Conservation (phyloP, 352 stramenopile genomes). For the Phytophthora sp. region DNA sequence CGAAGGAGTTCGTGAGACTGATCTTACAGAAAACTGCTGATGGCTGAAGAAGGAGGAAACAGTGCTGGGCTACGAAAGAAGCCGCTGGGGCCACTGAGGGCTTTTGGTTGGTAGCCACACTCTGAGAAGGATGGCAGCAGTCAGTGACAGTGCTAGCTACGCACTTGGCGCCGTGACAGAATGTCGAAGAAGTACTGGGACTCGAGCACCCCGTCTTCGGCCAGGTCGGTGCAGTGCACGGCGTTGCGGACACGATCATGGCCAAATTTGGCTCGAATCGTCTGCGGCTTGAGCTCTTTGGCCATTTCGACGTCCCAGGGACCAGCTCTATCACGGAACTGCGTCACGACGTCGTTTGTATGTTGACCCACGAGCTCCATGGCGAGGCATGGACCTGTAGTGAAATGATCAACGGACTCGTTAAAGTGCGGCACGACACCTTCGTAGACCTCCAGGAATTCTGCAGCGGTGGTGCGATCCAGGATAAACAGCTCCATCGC, state of each 20-base stretch:
- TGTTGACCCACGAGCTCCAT: constrained; percentile 86
- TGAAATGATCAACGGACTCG: constrained; percentile 91
- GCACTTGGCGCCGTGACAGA: constrained; percentile 72
- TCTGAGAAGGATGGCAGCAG: too few species aligned
- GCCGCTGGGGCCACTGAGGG: too few species aligned
- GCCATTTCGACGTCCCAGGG: constrained; percentile 94
- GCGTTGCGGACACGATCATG: constrained; percentile 88
- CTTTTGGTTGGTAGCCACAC: not conserved
- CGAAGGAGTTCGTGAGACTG: too few species aligned
- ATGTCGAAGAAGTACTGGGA: constrained; percentile 95
- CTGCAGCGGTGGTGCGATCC: constrained; percentile 82
- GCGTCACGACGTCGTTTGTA: constrained; percentile 56
- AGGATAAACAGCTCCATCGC: constrained; percentile 91
- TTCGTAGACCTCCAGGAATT: constrained; percentile 94
- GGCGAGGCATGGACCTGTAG: constrained; percentile 87
- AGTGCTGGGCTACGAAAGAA: too few species aligned
- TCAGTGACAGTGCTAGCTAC: constrained; percentile 15
- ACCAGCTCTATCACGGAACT: constrained; percentile 86
- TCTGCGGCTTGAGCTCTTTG: constrained; percentile 90
- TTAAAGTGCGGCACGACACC: constrained; percentile 93
- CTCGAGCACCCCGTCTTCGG: constrained; percentile 91
- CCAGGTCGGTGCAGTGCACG: constrained; percentile 94
- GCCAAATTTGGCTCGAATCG: constrained; percentile 91
- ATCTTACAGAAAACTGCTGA: constrained; percentile 14
- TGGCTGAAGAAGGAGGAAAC: constrained; percentile 12